Evolutionary conservation across 306 rosid species (phyloP), one percentile per base, ranked within the genome.

Genomic region (Mimosa pudica): DNA sequence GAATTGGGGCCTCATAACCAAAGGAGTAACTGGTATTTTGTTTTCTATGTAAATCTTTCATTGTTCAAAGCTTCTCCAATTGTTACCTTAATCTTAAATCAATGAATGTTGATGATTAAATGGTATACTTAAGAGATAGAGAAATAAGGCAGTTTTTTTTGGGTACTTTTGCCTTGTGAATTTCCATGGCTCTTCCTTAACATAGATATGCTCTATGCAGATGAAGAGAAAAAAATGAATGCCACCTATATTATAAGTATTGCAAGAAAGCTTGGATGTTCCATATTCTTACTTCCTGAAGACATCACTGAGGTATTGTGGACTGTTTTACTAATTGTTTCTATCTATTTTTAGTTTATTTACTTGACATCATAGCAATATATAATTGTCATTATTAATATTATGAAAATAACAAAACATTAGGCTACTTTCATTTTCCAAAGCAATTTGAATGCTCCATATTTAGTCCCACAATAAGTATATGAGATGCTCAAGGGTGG

Each of bases 231-330:
- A 85, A 93, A 86, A 88, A 91, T 95, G 99, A 95, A 95, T 46
- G 99, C 98, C 54, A 86, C 94, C n/a, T 95, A 95, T 90, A 93
- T 95, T 79, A 95, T 95, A 87, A 95, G 99, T 45, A 93, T 95
- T 84, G 99, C 99, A 66, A 90, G 99, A 79, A 95, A 95, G 90
- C 97, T 95, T 24, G 99, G 99, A 20, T 95, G 99, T 75, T 93
- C 99, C 42, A 95, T 95, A 79, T 95, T 95, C 87, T 84, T 95
- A 77, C 95, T 95, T 63, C 99, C 99, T 42, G 99, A 95, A 89
- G 99, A 95, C 86, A 88, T 95, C 81, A 95, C 92, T 18, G 99
- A 93, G 99, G 99, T 94, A 82, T 62, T 79, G 67, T 52, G 64
- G 70, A 80, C 71, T 73, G 72, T 73, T 57, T 38, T 47, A 24